These are phyloP conservation scores for Colletotrichum noveboracense DNA, from an alignment of 2,329 filamentous ascomycete species.

Conservation along the genomic window DNA sequence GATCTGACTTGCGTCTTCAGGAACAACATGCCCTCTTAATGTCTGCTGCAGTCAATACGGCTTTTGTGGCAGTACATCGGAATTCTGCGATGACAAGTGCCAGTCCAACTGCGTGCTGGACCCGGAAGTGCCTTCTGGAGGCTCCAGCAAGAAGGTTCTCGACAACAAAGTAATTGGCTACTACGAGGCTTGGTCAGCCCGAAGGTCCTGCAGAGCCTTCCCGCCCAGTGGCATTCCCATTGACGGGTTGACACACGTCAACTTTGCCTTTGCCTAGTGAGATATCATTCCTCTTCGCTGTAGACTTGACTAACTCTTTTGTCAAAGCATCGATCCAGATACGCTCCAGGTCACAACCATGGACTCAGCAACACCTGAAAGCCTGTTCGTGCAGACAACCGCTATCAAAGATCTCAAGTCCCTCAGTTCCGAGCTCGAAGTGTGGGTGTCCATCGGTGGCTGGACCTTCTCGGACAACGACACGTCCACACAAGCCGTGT, in stretches of 20 bases:
- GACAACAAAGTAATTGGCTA: slow-evolving; percentile 7
- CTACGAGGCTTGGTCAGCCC: not conserved
- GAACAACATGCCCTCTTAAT: not conserved
- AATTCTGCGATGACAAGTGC: not conserved
- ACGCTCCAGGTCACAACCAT: slow-evolving; percentile 25
- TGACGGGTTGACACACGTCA: slow-evolving; percentile 24
- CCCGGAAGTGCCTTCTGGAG: not conserved
- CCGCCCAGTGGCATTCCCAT: slow-evolving; percentile 1
- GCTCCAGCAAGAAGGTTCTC: not conserved
- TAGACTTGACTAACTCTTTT: not conserved
- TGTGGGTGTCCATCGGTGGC: slow-evolving; percentile 35
- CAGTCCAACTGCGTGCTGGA: not conserved
- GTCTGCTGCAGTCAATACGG: slow-evolving; percentile 19
- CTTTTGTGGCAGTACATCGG: slow-evolving; percentile 25
- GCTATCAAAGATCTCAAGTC: not conserved
- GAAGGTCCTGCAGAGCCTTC: not conserved
- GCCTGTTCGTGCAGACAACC: not conserved
- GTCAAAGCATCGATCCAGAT: slow-evolving; percentile 22
- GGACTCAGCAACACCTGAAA: slow-evolving; percentile 25
- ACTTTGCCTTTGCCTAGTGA: slow-evolving; percentile 26
- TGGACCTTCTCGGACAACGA: slow-evolving; percentile 34
- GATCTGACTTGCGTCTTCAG: not conserved
- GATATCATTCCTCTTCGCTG: not conserved
- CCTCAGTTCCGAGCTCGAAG: slow-evolving; percentile 25
- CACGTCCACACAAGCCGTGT: slow-evolving; percentile 12